Base-by-base conservation (phyloP, 2,329 filamentous ascomycete species). In the Colletotrichum cordylinicola region DNA sequence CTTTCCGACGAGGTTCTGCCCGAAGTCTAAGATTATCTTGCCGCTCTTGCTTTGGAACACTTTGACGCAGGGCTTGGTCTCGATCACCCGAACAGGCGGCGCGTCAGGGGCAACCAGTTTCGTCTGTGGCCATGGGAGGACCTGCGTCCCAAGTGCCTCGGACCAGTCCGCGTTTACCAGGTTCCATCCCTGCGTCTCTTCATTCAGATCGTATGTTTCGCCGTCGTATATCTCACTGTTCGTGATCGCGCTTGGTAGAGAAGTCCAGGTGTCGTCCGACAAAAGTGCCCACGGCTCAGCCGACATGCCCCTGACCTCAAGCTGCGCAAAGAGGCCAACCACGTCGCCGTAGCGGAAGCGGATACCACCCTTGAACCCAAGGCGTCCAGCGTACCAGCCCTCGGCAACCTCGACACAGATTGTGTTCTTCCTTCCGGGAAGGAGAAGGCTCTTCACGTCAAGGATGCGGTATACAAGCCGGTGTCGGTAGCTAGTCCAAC, bases 321-420 rank as follows among this genome's bases (percentile, higher is more conserved):
- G 70, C 33, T 82, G 76, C 3, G 83, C 82, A 52, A 83, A 76
- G 8, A 81, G 68, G 4, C 80, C 83, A 10, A 83, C 56, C 4
- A 79, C 81, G 65, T 85, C 80, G 2, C 83, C 83, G 72, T 80
- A 85, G 24, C 80, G 62, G 71, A 83, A 83, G 5, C 83, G 78
- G 8, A 67, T 65, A 2, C 81, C 82, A 1, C 69, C 76, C 13
- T 78, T 72, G 35, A 77, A 85, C 15, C 82, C 82, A 6, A 89
- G 80, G 8, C 86, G 82, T 6, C 86, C 86, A 13, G 83, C 79
- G 70, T 86, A 90, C 89, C 89, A 91, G 0, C 89, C 89, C 78
- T 90, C 88, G 3, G 83, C 88, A 8, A 90, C 86, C 18, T 87
- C 85, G 2, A 88, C 84, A 1, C 82, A 86, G 56, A 91, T 82